Conservation (phyloP, 1,284 basidiomycete genomes). For the Puccinia hordei region DNA sequence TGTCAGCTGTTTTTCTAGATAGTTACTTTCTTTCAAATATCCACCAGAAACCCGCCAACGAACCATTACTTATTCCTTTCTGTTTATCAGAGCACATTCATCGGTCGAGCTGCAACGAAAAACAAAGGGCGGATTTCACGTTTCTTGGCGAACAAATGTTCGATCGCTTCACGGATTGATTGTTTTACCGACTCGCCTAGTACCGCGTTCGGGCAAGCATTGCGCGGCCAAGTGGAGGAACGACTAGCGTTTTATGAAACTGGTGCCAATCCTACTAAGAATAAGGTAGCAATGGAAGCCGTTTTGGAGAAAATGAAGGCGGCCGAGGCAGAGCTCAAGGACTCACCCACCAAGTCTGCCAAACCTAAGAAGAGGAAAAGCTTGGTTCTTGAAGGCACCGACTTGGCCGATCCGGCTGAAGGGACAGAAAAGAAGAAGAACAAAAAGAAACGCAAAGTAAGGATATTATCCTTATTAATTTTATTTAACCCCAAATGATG, state of each 20-base stretch:
- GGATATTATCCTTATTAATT: background rate
- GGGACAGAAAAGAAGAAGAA: slow-evolving; percentile 14
- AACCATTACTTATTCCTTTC: background rate
- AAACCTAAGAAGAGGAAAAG: slow-evolving; percentile 33
- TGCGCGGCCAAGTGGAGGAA: slow-evolving; percentile 92
- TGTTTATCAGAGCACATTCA: slow-evolving; percentile 68
- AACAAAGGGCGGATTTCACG: slow-evolving; percentile 97
- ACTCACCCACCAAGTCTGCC: background rate
- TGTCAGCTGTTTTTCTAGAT: slow-evolving; percentile 51
- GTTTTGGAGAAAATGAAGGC: slow-evolving; percentile 45
- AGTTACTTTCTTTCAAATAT: background rate
- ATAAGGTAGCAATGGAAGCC: slow-evolving; percentile 42
- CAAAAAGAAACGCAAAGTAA: slow-evolving; percentile 31
- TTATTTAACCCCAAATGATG: too few relatives aligned
- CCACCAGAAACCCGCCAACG: background rate
- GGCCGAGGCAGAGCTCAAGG: slow-evolving; percentile 32
- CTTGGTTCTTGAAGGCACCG: background rate
- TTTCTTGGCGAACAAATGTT: slow-evolving; percentile 98
- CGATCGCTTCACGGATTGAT: slow-evolving; percentile 95
- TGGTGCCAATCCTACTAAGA: slow-evolving; percentile 50
- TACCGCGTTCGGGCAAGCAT: slow-evolving; percentile 90
- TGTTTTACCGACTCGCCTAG: slow-evolving; percentile 90
- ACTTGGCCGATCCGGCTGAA: background rate
- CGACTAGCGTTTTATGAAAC: slow-evolving; percentile 87
- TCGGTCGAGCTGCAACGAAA: slow-evolving; percentile 89